phyloP scores from a whole-genome alignment of 352 stramenopile genomes.

The Phytopythium cucurbitacearum region DNA sequence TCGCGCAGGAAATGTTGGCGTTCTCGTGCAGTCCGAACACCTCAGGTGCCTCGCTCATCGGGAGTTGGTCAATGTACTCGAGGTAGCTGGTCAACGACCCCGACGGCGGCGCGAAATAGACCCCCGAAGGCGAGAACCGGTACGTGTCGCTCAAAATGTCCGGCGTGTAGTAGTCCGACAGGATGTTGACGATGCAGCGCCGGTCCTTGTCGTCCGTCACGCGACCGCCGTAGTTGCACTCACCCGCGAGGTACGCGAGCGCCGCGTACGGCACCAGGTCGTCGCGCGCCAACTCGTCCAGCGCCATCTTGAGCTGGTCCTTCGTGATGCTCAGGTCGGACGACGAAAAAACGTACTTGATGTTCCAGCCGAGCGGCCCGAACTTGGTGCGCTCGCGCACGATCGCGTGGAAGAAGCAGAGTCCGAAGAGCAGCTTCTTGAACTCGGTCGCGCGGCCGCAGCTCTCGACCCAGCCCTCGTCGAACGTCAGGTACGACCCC shows the following conservation, averaged over 20 bases:
- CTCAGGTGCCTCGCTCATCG: constrained; percentile 83
- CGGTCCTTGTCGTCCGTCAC: constrained; percentile 95
- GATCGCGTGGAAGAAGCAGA: constrained; percentile 93
- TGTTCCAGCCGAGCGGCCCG: constrained; percentile 84
- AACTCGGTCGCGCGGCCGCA: constrained; percentile 60
- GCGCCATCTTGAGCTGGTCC: constrained; percentile 80
- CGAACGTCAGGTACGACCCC: constrained; percentile 86
- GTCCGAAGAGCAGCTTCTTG: constrained; percentile 81
- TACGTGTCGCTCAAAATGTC: constrained; percentile 75
- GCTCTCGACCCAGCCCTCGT: constrained; percentile 67
- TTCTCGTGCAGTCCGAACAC: constrained; percentile 87
- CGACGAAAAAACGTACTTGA: constrained; percentile 87
- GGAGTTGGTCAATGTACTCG: constrained; percentile 78
- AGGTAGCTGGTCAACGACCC: constrained; percentile 49
- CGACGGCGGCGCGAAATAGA: constrained; percentile 68
- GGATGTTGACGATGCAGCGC: constrained; percentile 78
- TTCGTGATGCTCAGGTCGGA: constrained; percentile 85
- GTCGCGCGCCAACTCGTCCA: constrained; percentile 56
- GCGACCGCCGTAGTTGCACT: constrained; percentile 94
- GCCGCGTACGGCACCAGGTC: constrained; percentile 89
- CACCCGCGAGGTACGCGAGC: constrained; percentile 88
- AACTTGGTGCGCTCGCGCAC: constrained; percentile 86
- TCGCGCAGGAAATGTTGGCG: constrained; percentile 86
- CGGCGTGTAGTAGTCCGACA: constrained; percentile 81
- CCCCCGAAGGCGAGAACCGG: constrained; percentile 77